Base-by-base conservation (phyloP, 495 filamentous ascomycete species). In the Margaritispora aquatica region DNA sequence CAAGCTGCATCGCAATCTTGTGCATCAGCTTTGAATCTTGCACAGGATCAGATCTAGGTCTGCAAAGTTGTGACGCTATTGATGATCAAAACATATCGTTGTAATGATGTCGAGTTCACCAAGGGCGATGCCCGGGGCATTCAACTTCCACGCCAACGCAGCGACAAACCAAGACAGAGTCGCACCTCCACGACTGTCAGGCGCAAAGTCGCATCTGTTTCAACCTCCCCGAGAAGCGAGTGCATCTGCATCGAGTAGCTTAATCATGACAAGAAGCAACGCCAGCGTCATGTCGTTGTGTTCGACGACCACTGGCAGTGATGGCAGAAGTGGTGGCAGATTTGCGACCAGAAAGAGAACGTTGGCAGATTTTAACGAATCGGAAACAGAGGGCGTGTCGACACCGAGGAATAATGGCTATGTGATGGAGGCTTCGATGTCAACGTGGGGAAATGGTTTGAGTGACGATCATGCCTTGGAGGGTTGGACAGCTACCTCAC, bases 171-270 rank as follows among this genome's bases (percentile, higher is more conserved):
- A 51, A 13, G 54, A 57, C 22, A 5, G 50, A 7, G 58, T 41
- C 7, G 27, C 61, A 2, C 27, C 55, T 1, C 64, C 64, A 26
- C 58, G 64, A 26, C 58, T 62, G 2, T 63, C 61, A 34, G 80
- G 75, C 56, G 73, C 78, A 26, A 77, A 74, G 59, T 81, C 81
- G 3, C 79, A 81, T 56, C 71, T 92, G 64, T 92, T 90, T 68
- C 87, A 84, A 59, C 80, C 86, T 1, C 88, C 88, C 3, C 69
- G 73, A n/a, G 83, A 87, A 17, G 79, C 83, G 3, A 84, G 85
- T 3, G 75, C 82, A 1, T 59, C 54, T 0, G 76, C 84, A 2
- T 58, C 57, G 13, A 81, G 76, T 24, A 84, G 85, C 9, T 64
- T 82, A 19, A 83, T 86, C 63, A 73, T 81, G 4, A 67, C 70